Conservation (phyloP, 2,329 filamentous ascomycete species). For the Cryphonectria japonica region DNA sequence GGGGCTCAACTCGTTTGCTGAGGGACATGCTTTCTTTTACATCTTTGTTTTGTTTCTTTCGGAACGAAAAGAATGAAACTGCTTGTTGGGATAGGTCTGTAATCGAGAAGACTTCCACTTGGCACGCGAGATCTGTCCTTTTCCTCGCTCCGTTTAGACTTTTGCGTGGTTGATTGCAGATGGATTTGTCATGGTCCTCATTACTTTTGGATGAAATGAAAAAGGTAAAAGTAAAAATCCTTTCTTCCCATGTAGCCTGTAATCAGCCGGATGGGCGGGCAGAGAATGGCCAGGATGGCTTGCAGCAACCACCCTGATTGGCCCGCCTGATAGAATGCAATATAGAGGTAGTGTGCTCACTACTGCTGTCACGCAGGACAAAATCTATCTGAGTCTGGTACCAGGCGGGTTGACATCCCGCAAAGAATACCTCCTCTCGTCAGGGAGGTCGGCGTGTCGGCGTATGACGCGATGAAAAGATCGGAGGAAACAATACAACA, state of each 20-base stretch:
- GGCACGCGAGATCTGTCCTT: neutral
- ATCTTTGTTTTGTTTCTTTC: neutral
- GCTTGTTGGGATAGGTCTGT: neutral
- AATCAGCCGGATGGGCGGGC: neutral
- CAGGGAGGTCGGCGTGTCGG: constrained; percentile 21
- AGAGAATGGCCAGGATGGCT: neutral
- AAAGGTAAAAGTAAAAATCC: neutral
- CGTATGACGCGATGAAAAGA: constrained; percentile 19
- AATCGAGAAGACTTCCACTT: neutral
- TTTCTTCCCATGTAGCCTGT: neutral
- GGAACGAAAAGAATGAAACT: constrained; percentile 6
- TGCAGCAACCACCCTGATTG: neutral
- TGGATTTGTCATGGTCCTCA: neutral
- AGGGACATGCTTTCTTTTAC: neutral
- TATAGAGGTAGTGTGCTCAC: neutral
- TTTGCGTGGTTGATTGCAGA: neutral
- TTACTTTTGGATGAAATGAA: no score
- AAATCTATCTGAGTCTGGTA: neutral
- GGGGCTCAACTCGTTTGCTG: neutral
- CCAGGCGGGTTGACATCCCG: constrained; percentile 9
- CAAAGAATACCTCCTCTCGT: neutral
- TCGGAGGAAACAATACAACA: neutral
- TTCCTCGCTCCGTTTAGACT: neutral
- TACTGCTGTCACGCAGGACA: neutral
- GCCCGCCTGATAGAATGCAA: neutral